phyloP scores from a whole-genome alignment of 2,329 filamentous ascomycete species.

The Monilinia aucupariae region DNA sequence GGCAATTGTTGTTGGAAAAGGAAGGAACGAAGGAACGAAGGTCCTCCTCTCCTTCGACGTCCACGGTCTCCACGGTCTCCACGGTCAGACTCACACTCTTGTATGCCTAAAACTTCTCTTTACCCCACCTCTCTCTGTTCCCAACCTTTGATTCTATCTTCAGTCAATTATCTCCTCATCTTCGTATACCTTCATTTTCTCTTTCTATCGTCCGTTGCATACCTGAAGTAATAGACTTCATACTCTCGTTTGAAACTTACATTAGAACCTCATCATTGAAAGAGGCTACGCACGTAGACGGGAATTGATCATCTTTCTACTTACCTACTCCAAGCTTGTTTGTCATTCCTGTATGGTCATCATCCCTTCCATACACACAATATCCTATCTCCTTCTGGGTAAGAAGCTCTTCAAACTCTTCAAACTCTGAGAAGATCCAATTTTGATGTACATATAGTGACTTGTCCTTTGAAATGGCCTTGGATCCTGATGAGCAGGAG shows the following conservation, averaged over 20 bases:
- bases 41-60: neutral
- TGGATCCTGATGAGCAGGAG: constrained; percentile 15
- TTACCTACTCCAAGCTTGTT: neutral
- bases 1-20: neutral
- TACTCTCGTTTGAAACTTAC: neutral
- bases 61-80: no score
- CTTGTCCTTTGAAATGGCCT: neutral
- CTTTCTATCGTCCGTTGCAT: neutral
- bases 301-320: neutral
- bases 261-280: neutral
- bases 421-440: neutral
- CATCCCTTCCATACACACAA: neutral
- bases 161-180: neutral
- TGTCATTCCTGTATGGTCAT: neutral
- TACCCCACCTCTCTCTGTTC: neutral
- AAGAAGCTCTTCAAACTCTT: no score
- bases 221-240: neutral
- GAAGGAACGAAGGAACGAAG: constrained; percentile 6
- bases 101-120: neutral
- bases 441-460: neutral
- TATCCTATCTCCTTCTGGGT: neutral
- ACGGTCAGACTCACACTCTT: neutral
- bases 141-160: neutral
- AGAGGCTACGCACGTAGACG: neutral
- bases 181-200: neutral